Percentiles rank a stretch among this genome's conserved stretches.
Evolutionary conservation across 352 stramenopile genomes (phyloP).

Genomic region (Phytophthora meadii): DNA sequence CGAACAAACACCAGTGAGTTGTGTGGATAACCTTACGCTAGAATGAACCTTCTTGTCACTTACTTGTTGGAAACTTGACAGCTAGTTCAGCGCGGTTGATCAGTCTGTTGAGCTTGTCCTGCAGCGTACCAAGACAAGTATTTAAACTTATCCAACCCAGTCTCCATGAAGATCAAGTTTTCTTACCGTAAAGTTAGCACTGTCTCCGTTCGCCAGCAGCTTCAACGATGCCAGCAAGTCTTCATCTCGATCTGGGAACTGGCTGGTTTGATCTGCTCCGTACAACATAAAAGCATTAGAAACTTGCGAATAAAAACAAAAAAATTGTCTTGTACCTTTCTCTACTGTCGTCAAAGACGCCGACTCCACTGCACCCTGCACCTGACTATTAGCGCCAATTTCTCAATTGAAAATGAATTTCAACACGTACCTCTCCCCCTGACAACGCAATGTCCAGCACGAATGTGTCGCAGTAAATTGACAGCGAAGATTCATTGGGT

Average conservation of each 20-base stretch:
- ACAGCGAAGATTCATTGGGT: slow-evolving; percentile 85
- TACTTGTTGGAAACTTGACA: slow-evolving; percentile 77
- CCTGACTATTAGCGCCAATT: too few relatives aligned
- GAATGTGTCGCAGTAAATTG: slow-evolving; percentile 90
- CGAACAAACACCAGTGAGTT: not conserved
- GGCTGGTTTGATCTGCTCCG: slow-evolving; percentile 73
- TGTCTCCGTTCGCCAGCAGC: slow-evolving; percentile 76
- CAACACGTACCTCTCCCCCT: slow-evolving; percentile 73
- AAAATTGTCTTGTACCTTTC: slow-evolving; percentile 42
- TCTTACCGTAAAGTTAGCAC: slow-evolving; percentile 73
- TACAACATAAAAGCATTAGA: not conserved
- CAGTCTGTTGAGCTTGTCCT: slow-evolving; percentile 85
- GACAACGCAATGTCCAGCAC: slow-evolving; percentile 86
- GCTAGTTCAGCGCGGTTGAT: slow-evolving; percentile 88
- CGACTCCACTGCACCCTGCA: slow-evolving; percentile 72
- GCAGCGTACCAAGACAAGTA: slow-evolving; percentile 1
- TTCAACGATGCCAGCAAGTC: slow-evolving; percentile 75
- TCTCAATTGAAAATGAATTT: slow-evolving; percentile 24
- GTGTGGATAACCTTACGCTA: not conserved
- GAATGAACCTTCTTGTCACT: slow-evolving; percentile 1
- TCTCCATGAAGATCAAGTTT: not conserved
- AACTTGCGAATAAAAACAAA: not conserved
- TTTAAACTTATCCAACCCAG: not conserved
- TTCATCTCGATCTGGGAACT: slow-evolving; percentile 86
- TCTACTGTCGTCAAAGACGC: slow-evolving; percentile 85